A percentile compares a stretch with the other conserved stretches of the same genome.
Evolutionary conservation across 441 rosid species (phyloP).

Genomic region (Flueggea neowawraea): DNA sequence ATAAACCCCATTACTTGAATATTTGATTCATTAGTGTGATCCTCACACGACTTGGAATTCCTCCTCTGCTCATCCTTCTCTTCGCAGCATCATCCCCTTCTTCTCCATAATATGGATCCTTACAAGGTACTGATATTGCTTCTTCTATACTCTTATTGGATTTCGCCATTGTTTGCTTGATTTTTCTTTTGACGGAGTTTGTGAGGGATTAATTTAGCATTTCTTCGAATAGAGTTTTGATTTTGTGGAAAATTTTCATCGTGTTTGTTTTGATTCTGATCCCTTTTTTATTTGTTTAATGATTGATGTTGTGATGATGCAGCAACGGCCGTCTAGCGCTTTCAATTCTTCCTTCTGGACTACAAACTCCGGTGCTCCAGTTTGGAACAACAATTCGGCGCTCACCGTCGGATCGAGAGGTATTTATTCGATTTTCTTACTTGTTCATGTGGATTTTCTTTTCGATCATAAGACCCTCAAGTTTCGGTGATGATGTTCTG

Average conservation of each 20-base stretch:
- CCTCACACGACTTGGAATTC: not conserved
- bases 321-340: conserved; percentile 87
- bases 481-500: no score
- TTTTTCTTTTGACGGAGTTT: not conserved
- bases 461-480: no score
- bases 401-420: conserved; percentile 95
- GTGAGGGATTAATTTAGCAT: no score
- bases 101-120: conserved; percentile 55
- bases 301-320: conserved; percentile 16
- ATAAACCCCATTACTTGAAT: not conserved
- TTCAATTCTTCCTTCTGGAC: conserved; percentile 71
- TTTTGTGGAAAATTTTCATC: not conserved
- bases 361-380: conserved; percentile 86
- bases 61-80: not conserved
- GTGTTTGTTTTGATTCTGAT: not conserved
- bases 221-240: no score
- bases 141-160: not conserved
- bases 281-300: not conserved
- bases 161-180: not conserved
- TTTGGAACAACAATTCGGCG: conserved; percentile 85
- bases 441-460: not conserved
- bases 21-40: no score
- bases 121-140: conserved; percentile 48
- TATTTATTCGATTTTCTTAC: conserved; percentile 10
- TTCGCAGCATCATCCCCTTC: not conserved